Evolutionary conservation across 2,329 filamentous ascomycete species (phyloP).

Genomic region (Ophiostoma ulmi): DNA sequence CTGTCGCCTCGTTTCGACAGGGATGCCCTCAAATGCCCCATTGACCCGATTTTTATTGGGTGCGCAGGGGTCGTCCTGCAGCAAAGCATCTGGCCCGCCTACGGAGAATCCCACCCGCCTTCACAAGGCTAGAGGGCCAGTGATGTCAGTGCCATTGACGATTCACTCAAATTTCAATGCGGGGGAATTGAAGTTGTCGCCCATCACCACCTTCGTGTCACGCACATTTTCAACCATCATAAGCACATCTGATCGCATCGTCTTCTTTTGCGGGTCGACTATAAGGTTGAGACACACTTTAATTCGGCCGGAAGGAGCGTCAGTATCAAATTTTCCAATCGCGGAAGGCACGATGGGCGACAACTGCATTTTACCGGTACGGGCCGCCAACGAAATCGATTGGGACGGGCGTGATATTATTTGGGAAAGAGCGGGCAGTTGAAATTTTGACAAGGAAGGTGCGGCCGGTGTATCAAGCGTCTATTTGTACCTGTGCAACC

Average conservation of each 20-base stretch:
- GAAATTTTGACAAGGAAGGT: not conserved
- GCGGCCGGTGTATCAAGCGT: not conserved
- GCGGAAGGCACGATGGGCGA: slow-evolving; percentile 9
- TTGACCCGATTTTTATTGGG: slow-evolving; percentile 19
- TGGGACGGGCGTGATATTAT: not conserved
- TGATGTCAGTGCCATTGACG: slow-evolving; percentile 21
- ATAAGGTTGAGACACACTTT: not conserved
- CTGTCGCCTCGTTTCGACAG: slow-evolving; percentile 1
- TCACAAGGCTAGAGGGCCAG: slow-evolving; percentile 15
- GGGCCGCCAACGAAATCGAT: slow-evolving; percentile 4
- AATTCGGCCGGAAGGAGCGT: not conserved
- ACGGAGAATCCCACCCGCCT: slow-evolving; percentile 11
- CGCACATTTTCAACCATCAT: not conserved
- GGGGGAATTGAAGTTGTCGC: slow-evolving; percentile 3
- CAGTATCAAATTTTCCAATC: not conserved
- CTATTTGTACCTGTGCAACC: not conserved
- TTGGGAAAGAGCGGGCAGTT: not conserved
- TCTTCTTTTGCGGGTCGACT: not conserved
- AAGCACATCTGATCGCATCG: slow-evolving; percentile 5
- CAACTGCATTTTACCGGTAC: not conserved
- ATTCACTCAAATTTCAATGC: not conserved
- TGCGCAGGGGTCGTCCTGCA: slow-evolving; percentile 15
- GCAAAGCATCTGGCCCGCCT: not conserved
- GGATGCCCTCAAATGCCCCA: not conserved
- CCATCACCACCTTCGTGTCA: not conserved